Evolutionary conservation across 176 grass and related monocot genomes (phyloP), one percentile per base, ranked within the genome.

Genomic region (Phoenix dactylifera): DNA sequence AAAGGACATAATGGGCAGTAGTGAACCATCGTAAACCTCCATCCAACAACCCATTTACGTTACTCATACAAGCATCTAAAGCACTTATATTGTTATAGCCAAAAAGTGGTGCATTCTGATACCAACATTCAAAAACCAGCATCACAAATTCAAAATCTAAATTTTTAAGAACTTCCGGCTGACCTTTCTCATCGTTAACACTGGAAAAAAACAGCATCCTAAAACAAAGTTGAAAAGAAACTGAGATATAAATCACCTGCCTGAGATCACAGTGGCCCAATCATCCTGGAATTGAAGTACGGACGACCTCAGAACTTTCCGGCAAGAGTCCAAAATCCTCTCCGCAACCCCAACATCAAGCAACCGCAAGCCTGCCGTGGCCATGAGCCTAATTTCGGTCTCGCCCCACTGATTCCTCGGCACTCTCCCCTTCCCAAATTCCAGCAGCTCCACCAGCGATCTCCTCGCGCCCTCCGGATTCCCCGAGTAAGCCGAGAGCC

Each of bases 241-340:
- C 9, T 17, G 67, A 70, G 26, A 26, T 58, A 28, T 1, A 57
- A 50, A 70, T 68, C 15, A 52, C 58, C 61, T 87, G 75, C 92
- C 92, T 82, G 92, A 82, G 72, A 97, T 97, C 24, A 97, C 76
- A 63, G 63, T 80, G 35, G 92, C 81, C 87, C 92, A 91, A 54
- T 85, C 71, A 57, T 97, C 81, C 62, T 70, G 61, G 29, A 91
- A 91, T 17, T 20, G 65, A 71, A 97, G 88, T 0, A 72, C 75
- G 2, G 87, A 97, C 4, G 16, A 57, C 51, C 74, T 83, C 64
- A 91, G 74, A 64, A 91, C 22, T n/a, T 76, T 67, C 79, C 87
- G 82, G 75, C 87, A 97, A 24, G 92, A 91, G 26, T 85, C 75
- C 62, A 97, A 24, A 24, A 97, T 54, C 18, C 72, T 67, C 67